These are phyloP conservation scores for Penicillium manginii DNA, from an alignment of 495 filamentous ascomycete genomes.

Conservation along the genomic window DNA sequence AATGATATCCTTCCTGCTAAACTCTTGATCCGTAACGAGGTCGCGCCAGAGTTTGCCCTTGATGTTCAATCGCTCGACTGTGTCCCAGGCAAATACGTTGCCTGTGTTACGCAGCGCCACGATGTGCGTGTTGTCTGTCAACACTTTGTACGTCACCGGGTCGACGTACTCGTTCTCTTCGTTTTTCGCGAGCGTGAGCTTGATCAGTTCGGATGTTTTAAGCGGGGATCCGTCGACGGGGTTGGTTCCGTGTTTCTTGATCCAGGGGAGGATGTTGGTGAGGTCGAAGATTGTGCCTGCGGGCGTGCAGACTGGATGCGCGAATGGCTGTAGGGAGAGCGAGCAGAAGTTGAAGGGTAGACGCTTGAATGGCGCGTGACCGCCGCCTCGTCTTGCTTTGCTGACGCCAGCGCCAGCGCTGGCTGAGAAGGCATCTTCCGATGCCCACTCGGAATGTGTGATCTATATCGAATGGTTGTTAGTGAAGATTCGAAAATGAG, in stretches of 20 bases:
- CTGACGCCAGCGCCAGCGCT: slow-evolving; percentile 70
- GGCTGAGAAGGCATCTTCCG: slow-evolving; percentile 79
- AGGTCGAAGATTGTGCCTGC: slow-evolving; percentile 84
- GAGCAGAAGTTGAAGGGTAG: slow-evolving; percentile 99
- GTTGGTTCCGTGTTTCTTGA: slow-evolving; percentile 89
- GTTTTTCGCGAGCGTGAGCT: slow-evolving; percentile 90
- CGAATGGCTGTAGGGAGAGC: slow-evolving; percentile 88
- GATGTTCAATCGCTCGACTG: slow-evolving; percentile 91
- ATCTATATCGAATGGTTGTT: slow-evolving; percentile 55
- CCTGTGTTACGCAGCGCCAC: slow-evolving; percentile 85
- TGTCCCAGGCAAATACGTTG: slow-evolving; percentile 97
- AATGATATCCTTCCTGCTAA: slow-evolving; percentile 90
- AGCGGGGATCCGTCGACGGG: slow-evolving; percentile 82
- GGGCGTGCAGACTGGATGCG: slow-evolving; percentile 80
- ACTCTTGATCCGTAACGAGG: slow-evolving; percentile 85
- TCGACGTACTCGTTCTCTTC: slow-evolving; percentile 92
- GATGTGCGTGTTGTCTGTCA: slow-evolving; percentile 98
- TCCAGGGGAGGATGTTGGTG: slow-evolving; percentile 86
- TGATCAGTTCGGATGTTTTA: slow-evolving; percentile 81
- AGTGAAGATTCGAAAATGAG: slow-evolving; percentile 23
- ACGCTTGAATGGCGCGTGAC: slow-evolving; percentile 74
- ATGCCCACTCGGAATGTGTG: slow-evolving; percentile 96
- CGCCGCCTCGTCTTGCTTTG: slow-evolving; percentile 49
- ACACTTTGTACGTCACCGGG: slow-evolving; percentile 94
- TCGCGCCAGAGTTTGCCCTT: slow-evolving; percentile 98